These are phyloP conservation scores for Tetrapisispora pingtungensis DNA, from an alignment of 805 yeast species.

Conservation along the genomic window DNA sequence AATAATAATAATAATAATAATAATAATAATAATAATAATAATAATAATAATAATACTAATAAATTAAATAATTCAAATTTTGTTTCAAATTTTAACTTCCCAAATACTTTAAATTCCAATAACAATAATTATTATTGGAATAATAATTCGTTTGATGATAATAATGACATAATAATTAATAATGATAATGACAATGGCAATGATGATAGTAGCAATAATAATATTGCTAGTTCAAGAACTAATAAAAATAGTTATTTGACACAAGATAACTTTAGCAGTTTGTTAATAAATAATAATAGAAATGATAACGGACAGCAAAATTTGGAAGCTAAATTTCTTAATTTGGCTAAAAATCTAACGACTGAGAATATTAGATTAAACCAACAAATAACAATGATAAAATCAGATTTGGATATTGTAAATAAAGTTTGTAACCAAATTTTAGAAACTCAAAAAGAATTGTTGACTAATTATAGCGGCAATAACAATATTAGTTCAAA, in stretches of 20 bases:
- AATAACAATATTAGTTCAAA: constrained; percentile 1
- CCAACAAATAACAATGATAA: constrained; percentile 23
- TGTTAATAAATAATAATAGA: background rate
- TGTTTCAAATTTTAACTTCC: background rate
- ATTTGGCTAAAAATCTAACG: constrained; percentile 21
- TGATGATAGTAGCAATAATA: background rate
- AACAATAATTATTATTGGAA: background rate
- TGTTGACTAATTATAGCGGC: constrained; percentile 5
- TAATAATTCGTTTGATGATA: background rate
- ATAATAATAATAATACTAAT: background rate
- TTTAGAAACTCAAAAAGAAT: constrained; percentile 19
- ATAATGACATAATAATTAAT: background rate
- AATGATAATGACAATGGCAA: background rate
- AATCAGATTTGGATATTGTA: constrained; percentile 20
- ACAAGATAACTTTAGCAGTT: background rate
- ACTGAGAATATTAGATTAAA: constrained; percentile 25
- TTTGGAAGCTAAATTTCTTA: constrained; percentile 15
- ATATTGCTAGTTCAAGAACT: background rate
- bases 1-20: too few species aligned
- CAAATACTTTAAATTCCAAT: background rate
- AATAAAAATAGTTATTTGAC: background rate
- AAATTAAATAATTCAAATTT: background rate
- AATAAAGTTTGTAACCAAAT: constrained; percentile 22
- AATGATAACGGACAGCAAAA: background rate
- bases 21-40: too few species aligned